A percentile compares a stretch with the other conserved stretches of the same genome.
Conservation (phyloP, 176 grass and related monocot genomes). For the Tuctoria greenei region DNA sequence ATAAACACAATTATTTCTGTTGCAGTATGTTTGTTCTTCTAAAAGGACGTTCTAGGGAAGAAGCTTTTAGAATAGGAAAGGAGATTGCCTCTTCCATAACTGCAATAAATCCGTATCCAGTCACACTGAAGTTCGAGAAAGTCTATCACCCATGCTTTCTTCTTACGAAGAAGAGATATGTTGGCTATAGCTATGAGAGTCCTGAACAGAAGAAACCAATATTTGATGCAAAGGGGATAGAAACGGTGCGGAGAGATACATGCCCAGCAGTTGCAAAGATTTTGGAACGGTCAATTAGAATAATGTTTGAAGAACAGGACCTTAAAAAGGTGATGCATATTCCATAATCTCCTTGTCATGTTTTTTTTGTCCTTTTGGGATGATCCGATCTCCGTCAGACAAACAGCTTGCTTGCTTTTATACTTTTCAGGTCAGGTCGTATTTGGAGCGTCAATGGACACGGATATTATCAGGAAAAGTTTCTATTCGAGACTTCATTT, state of each 20-base stretch:
- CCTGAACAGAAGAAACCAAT: conserved; percentile 64
- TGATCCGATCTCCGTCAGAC: background rate
- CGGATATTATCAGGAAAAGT: conserved; percentile 86
- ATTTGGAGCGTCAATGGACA: conserved; percentile 78
- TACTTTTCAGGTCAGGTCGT: conserved; percentile 68
- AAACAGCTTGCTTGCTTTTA: conserved; percentile 26
- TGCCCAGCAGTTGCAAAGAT: conserved; percentile 88
- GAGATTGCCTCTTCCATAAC: conserved; percentile 85
- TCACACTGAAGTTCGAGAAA: conserved; percentile 91
- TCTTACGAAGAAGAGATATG: conserved; percentile 97
- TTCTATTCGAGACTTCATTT: conserved; percentile 82
- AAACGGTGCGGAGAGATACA: conserved; percentile 92
- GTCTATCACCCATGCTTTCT: conserved; percentile 94
- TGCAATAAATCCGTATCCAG: conserved; percentile 76
- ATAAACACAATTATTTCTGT: conserved; percentile 31
- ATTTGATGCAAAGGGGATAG: conserved; percentile 96
- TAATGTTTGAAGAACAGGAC: conserved; percentile 89
- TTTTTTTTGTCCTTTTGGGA: background rate
- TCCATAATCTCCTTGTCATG: conserved; percentile 23
- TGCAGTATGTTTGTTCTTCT: conserved; percentile 92
- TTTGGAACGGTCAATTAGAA: conserved; percentile 82
- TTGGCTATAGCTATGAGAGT: conserved; percentile 93
- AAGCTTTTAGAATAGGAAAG: conserved; percentile 88
- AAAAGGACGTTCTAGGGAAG: conserved; percentile 79
- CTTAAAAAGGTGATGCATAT: conserved; percentile 58